A percentile compares a stretch with the other conserved stretches of the same genome.
phyloP scores from a whole-genome alignment of 805 yeast genomes.

The Saccharomycopsis selenospora region DNA sequence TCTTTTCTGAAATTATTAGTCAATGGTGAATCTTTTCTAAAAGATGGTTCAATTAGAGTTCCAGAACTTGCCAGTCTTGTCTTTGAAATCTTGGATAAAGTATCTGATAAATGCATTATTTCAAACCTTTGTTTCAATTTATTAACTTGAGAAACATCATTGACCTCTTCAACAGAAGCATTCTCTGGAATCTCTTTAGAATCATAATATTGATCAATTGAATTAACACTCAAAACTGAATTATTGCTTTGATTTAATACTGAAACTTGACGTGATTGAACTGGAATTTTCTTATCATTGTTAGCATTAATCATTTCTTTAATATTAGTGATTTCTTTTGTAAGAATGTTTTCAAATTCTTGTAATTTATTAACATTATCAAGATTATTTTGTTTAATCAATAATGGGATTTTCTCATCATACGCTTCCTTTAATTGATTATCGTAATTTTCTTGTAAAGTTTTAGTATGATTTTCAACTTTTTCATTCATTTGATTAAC shows the following conservation, averaged over 20 bases:
- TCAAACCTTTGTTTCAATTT: neutral
- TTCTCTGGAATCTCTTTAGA: neutral
- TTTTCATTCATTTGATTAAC: neutral
- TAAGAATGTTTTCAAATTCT: neutral
- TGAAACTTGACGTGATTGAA: no score
- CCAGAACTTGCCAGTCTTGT: neutral
- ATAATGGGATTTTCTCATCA: neutral
- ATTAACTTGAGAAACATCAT: neutral
- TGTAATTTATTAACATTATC: neutral
- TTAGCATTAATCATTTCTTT: neutral
- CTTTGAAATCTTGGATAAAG: constrained; percentile 2
- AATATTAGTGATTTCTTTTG: neutral
- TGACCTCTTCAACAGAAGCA: neutral
- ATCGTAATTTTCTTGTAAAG: neutral
- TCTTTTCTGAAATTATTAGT: neutral
- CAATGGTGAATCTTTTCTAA: neutral
- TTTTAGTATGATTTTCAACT: neutral
- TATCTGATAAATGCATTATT: neutral
- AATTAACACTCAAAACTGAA: no score
- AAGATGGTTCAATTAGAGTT: no score
- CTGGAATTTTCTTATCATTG: no score
- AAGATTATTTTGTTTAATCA: neutral
- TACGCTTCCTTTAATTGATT: neutral
- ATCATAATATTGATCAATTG: neutral
- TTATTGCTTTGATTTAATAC: no score